phyloP scores from a whole-genome alignment of 768 basidiomycete genomes.

The Hygrophorus pudorinus region DNA sequence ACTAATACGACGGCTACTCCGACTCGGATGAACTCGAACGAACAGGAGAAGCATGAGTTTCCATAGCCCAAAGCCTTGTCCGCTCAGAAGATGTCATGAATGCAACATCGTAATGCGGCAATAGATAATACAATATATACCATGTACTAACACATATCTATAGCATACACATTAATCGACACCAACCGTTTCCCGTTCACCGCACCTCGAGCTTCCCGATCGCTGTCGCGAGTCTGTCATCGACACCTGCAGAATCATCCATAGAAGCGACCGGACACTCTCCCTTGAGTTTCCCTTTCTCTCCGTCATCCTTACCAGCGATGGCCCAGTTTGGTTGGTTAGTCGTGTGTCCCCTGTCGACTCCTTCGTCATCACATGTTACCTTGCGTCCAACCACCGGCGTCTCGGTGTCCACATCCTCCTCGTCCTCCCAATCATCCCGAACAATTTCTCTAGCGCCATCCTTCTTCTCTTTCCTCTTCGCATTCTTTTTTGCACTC shows the following conservation, averaged over 20 bases:
- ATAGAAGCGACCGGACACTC: slow-evolving; percentile 2
- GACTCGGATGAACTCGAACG: slow-evolving; percentile 24
- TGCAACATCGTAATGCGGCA: no score
- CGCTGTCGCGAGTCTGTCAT: slow-evolving; percentile 32
- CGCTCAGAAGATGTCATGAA: neutral
- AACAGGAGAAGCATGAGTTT: slow-evolving; percentile 6
- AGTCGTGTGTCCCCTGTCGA: slow-evolving; percentile 4
- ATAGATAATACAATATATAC: neutral
- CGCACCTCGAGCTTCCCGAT: slow-evolving; percentile 51
- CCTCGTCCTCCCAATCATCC: slow-evolving; percentile 17
- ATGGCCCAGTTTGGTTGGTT: slow-evolving; percentile 4
- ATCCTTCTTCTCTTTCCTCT: slow-evolving; percentile 62
- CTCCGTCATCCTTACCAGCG: slow-evolving; percentile 10
- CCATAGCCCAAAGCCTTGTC: neutral
- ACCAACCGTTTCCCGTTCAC: slow-evolving; percentile 17
- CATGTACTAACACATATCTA: neutral
- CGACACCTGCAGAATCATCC: slow-evolving; percentile 6
- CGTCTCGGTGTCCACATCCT: slow-evolving; percentile 9
- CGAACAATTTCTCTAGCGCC: slow-evolving; percentile 29
- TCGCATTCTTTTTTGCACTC: slow-evolving; percentile 75
- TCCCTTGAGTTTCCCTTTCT: slow-evolving; percentile 12
- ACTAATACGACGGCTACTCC: slow-evolving; percentile 17
- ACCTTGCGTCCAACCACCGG: no score
- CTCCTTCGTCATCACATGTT: neutral
- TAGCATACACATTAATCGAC: slow-evolving; percentile 16